A percentile compares a stretch with the other conserved stretches of the same genome.
Evolutionary conservation across 2,329 filamentous ascomycete species (phyloP).

Genomic region (Monosporascus cannonballus): DNA sequence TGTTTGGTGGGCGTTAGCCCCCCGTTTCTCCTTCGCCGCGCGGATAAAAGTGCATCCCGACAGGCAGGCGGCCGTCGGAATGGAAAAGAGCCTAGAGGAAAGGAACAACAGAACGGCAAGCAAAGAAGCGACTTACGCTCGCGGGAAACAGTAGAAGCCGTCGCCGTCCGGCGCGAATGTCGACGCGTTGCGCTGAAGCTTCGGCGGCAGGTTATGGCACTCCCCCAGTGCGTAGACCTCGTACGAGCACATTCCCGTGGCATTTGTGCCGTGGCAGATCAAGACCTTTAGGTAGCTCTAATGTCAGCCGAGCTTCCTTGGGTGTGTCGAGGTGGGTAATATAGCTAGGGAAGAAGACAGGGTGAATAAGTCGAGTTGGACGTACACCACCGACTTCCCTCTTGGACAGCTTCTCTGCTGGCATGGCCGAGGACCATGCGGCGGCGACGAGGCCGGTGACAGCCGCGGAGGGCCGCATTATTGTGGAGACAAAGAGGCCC

Average conservation of each 20-base stretch:
- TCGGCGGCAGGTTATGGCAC: constrained; percentile 39
- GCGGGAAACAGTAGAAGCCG: constrained; percentile 42
- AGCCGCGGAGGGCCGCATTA: constrained; percentile 22
- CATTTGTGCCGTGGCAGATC: constrained; percentile 44
- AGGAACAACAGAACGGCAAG: not conserved
- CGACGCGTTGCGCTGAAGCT: constrained; percentile 34
- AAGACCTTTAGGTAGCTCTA: constrained; percentile 31
- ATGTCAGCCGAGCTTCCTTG: not conserved
- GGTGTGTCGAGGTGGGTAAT: not conserved
- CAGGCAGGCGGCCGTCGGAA: no score
- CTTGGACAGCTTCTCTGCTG: constrained; percentile 28
- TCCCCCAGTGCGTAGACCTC: constrained; percentile 34
- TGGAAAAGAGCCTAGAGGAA: not conserved
- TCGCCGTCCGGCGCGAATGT: constrained; percentile 48
- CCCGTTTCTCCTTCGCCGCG: not conserved
- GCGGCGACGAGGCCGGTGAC: constrained; percentile 17
- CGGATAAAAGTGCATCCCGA: no score
- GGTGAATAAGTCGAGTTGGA: constrained; percentile 6
- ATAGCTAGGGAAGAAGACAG: not conserved
- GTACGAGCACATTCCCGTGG: constrained; percentile 41
- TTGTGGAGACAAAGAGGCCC: not conserved
- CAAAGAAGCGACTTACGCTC: constrained; percentile 17
- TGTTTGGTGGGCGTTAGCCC: constrained; percentile 1
- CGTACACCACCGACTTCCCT: constrained; percentile 42
- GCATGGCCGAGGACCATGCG: constrained; percentile 17